A percentile compares a stretch with the other conserved stretches of the same genome.
Evolutionary conservation across 495 filamentous ascomycete genomes (phyloP).

Genomic region (Penicillium roqueforti): DNA sequence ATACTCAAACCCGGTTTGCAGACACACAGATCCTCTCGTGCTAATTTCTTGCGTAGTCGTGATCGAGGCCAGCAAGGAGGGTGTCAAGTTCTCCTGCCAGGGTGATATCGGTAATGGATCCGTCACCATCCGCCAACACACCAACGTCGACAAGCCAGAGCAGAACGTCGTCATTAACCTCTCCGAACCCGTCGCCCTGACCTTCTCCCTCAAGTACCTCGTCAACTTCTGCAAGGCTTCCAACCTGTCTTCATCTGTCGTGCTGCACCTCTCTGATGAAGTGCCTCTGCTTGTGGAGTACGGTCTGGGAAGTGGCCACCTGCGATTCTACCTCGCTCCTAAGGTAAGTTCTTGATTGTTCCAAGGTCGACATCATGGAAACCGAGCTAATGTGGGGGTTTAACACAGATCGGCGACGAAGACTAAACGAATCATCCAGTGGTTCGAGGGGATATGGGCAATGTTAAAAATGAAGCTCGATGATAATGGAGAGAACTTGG

Average conservation of each 20-base stretch:
- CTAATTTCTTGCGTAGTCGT: slow-evolving; percentile 55
- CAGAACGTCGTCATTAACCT: slow-evolving; percentile 84
- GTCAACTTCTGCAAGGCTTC: slow-evolving; percentile 99
- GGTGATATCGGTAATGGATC: slow-evolving; percentile 96
- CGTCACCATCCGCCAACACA: slow-evolving; percentile 85
- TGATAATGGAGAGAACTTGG: slow-evolving; percentile 34
- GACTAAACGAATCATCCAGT: slow-evolving; percentile 53
- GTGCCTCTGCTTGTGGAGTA: slow-evolving; percentile 97
- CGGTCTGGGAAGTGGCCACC: slow-evolving; percentile 75
- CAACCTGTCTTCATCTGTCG: slow-evolving; percentile 74
- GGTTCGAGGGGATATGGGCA: slow-evolving; percentile 6
- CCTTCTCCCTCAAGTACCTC: slow-evolving; percentile 98
- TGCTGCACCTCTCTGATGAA: slow-evolving; percentile 90
- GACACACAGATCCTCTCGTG: background rate
- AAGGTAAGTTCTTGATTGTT: slow-evolving; percentile 62
- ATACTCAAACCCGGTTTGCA: background rate
- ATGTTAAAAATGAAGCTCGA: slow-evolving; percentile 28
- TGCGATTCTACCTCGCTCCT: slow-evolving; percentile 96
- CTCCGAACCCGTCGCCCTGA: slow-evolving; percentile 87
- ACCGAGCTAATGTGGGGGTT: slow-evolving; percentile 7
- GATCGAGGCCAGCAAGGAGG: slow-evolving; percentile 96
- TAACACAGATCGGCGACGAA: slow-evolving; percentile 78
- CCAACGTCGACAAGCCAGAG: slow-evolving; percentile 85
- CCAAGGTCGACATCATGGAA: background rate
- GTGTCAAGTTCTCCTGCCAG: slow-evolving; percentile 88